Evolutionary conservation across 495 filamentous ascomycete species (phyloP), one percentile per base, ranked within the genome.

Genomic region (Pyronema domesticum): DNA sequence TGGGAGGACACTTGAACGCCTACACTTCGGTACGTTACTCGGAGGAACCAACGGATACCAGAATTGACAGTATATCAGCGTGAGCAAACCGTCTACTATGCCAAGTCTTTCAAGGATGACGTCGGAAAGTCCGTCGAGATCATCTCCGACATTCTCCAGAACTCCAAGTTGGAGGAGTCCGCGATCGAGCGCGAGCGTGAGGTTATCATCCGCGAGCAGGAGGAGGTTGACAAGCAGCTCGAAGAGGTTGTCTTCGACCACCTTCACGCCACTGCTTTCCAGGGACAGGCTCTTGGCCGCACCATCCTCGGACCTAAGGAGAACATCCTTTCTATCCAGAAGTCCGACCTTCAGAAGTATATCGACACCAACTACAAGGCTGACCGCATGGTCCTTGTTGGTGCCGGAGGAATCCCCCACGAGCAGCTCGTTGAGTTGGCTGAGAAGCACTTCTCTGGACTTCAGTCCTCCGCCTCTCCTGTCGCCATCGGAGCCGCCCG

Each of bases 211-310:
- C 84, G 91, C 61, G 91, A 99, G 74, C 86, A 94, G 62, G 93
- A 99, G 74, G 91, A 99, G 75, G 91, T 99, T 63, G 93, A 96
- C 76, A 96, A 96, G 79, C 88, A 95, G 75, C 74, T 96, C 15
- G 91, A 99, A 73, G 91, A 99, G 70, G 91, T 99, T 61, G 93
- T 99, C 33, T 99, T 99, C 67, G 91, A 99, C 73, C 91, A 99
- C 72, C 79, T 99, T 13, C 91, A 99, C 72, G 93, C 91, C 67
- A 96, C 91, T 52, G 93, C 91, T 58, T 99, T 83, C 81, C 86
- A 95, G 74, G 73, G 76, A 67, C 91, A 99, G 74, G 85, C 93
- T 57, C 79, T 99, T 17, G 91, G 91, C 68, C 88, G 91, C 68
- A 99, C 91, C 54, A 99, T 99, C 69, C 79, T 99, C 53, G 91